A percentile compares a stretch with the other conserved stretches of the same genome.
phyloP scores from a whole-genome alignment of 768 basidiomycete species.

The Sarcomyxa edulis region DNA sequence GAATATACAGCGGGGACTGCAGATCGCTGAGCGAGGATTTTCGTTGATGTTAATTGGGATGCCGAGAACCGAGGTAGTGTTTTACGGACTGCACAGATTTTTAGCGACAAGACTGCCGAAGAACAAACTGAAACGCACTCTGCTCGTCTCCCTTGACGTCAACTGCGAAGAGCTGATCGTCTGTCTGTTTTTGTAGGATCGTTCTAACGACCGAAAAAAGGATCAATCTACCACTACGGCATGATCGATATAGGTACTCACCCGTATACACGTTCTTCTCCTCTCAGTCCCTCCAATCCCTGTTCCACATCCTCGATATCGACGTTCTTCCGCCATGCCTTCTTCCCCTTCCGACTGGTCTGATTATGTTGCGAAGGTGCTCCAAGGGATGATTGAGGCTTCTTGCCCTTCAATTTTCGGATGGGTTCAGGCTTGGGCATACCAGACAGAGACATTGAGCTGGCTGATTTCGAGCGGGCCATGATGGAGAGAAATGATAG shows the following conservation, averaged over 20 bases:
- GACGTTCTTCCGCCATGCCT: constrained; percentile 91
- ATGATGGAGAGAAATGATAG: too few relatives aligned
- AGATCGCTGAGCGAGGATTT: constrained; percentile 81
- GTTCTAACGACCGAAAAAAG: constrained; percentile 65
- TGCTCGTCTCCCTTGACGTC: constrained; percentile 77
- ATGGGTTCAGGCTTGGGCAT: too few relatives aligned
- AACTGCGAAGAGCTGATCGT: constrained; percentile 75
- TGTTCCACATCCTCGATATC: constrained; percentile 65
- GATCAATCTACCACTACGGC: constrained; percentile 62
- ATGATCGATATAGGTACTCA: constrained; percentile 43
- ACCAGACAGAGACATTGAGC: too few relatives aligned
- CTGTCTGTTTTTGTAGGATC: constrained; percentile 57
- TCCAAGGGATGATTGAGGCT: constrained; percentile 30
- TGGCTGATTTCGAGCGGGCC: too few relatives aligned
- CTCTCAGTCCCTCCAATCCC: constrained; percentile 30
- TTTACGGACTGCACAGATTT: constrained; percentile 45
- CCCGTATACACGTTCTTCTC: constrained; percentile 18
- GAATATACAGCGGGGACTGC: constrained; percentile 82
- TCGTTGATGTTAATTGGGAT: constrained; percentile 56
- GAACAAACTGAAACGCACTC: constrained; percentile 34
- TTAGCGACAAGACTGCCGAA: constrained; percentile 3
- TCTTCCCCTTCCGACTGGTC: constrained; percentile 84
- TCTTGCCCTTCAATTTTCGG: too few relatives aligned
- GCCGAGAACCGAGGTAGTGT: constrained; percentile 50
- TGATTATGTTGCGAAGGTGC: constrained; percentile 64